phyloP scores from a whole-genome alignment of 2,329 filamentous ascomycete genomes.

The Zarea fungicola region DNA sequence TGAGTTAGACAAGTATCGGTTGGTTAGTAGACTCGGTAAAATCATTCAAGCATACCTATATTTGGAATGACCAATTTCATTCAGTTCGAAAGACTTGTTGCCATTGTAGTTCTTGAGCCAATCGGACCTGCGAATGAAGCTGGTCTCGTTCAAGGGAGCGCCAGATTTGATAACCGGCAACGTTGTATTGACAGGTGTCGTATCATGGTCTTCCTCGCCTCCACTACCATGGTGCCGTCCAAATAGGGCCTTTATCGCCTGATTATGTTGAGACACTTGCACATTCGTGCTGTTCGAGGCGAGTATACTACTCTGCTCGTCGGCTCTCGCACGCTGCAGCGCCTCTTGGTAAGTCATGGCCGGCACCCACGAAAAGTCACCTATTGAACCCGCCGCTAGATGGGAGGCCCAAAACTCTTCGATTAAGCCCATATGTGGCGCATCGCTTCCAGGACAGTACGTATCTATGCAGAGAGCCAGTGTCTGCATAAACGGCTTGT shows the following conservation, averaged over 20 bases:
- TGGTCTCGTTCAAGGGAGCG: constrained; percentile 27
- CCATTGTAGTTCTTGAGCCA: constrained; percentile 43
- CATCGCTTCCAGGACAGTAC: constrained; percentile 23
- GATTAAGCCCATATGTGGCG: constrained; percentile 15
- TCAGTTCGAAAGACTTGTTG: constrained; percentile 46
- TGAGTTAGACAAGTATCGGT: no score
- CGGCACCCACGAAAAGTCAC: constrained; percentile 18
- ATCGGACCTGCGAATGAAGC: constrained; percentile 23
- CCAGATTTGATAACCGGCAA: constrained; percentile 21
- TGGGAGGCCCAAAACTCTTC: constrained; percentile 27
- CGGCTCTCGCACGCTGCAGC: constrained; percentile 17
- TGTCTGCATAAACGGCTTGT: constrained; percentile 26
- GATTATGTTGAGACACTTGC: background rate
- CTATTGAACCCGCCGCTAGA: constrained; percentile 24
- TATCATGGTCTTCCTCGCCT: constrained; percentile 5
- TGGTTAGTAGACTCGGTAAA: no score
- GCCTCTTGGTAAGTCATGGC: constrained; percentile 25
- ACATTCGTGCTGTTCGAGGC: background rate
- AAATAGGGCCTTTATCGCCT: background rate
- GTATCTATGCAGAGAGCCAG: constrained; percentile 31
- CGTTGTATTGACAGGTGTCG: constrained; percentile 13
- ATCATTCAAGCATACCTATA: constrained; percentile 21
- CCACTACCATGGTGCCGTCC: constrained; percentile 15
- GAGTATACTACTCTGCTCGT: constrained; percentile 15
- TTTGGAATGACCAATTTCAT: constrained; percentile 27